A percentile compares a stretch with the other conserved stretches of the same genome.
These are phyloP conservation scores for Nicotiana tomentosiformis DNA, from an alignment of 257 asterid species.

Conservation along the genomic window DNA sequence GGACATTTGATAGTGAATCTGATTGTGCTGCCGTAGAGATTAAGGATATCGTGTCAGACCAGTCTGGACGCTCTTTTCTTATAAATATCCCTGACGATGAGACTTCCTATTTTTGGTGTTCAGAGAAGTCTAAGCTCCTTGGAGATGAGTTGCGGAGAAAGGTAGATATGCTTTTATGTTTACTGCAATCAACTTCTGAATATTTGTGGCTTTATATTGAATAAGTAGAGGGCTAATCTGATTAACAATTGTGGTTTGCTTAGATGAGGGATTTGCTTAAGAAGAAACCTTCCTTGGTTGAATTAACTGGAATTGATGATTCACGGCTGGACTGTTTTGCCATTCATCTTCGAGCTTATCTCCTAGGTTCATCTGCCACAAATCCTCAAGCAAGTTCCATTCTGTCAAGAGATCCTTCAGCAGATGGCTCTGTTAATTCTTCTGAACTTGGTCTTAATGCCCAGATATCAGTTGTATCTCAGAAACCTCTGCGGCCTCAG, in stretches of 20 bases:
- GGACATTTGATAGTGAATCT: conserved; percentile 40
- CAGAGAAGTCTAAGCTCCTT: conserved; percentile 70
- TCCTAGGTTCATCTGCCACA: conserved; percentile 50
- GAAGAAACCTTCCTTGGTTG: conserved; percentile 69
- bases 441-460: conserved; percentile 28
- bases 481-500: conserved; percentile 39
- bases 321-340: conserved; percentile 76
- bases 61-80: conserved; percentile 78
- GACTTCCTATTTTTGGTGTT: conserved; percentile 63
- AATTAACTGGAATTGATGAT: conserved; percentile 76
- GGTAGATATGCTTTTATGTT: conserved; percentile 29
- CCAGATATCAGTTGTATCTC: conserved; percentile 35
- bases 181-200: neutral
- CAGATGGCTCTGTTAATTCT: conserved; percentile 31
- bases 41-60: conserved; percentile 58
- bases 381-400: conserved; percentile 26
- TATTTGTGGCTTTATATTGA: neutral
- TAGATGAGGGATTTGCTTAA: conserved; percentile 82
- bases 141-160: conserved; percentile 72
- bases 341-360: conserved; percentile 68
- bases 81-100: conserved; percentile 35
- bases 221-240: conserved; percentile 1
- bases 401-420: conserved; percentile 23
- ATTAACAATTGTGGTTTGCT: conserved; percentile 5
- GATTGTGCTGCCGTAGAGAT: conserved; percentile 42